Evolutionary conservation across 108 stramenopile genomes (phyloP), one percentile per base, ranked within the genome.

Genomic region (Nitzschia sp.): DNA sequence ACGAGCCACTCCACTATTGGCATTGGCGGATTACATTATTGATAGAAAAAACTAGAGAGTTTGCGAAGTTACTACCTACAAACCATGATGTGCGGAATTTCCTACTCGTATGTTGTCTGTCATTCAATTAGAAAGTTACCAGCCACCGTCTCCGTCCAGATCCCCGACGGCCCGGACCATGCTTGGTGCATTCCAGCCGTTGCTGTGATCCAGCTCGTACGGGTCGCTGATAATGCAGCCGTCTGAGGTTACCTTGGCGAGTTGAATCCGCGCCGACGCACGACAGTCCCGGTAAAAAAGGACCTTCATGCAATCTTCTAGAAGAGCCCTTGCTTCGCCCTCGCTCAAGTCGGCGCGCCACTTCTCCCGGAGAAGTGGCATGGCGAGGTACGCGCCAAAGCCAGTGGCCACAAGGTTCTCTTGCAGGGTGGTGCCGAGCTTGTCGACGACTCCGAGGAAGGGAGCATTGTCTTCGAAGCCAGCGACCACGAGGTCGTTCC

Each of bases 221-320:
- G 96, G 96, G 9, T 96, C 93, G 56, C 84, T 85, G 53, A 96
- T 83, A 61, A 92, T 67, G 36, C 68, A 64, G 2, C 78, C 80
- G 16, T 80, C 85, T 53, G 58, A 65, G 38, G 87, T 87, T 33
- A 85, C 87, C 85, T 98, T 98, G 70, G 97, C 97, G 58, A 98
- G 91, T 75, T 98, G 97, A 57, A 98, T 93, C n/a, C 93, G 71
- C 63, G 92, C 91, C 50, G 85, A 84, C 1, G 96, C 93, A 16
- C 96, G 73, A 80, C 97, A 98, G 80, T 98, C 97, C 57, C 99
- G 89, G 82, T 97, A 98, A 80, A 96, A 98, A 36, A 98, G 75
- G 45, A 98, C 95, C 58, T 95, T 83, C 86, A 99, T 85, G 84
- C 96, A 97, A 77, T 97, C 97, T 79, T 98, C 98, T 74, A 99